These are phyloP conservation scores for Zygosaccharomyces bailii DNA, from an alignment of 805 yeast species.

Conservation along the genomic window DNA sequence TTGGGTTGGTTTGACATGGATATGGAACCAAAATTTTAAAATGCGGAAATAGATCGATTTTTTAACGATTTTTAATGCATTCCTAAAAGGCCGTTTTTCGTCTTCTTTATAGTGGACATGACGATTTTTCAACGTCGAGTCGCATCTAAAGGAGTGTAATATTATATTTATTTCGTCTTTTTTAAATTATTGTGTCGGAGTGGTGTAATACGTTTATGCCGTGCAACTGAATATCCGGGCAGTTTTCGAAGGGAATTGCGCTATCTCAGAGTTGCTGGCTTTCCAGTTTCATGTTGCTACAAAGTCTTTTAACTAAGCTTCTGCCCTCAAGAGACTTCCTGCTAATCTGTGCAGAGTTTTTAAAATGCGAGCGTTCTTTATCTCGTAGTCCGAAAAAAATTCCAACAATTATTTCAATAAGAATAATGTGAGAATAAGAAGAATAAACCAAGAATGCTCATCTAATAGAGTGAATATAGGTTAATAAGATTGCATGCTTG, in stretches of 20 bases:
- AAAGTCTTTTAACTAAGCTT: too few species aligned
- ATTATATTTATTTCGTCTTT: neutral
- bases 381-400: too few species aligned
- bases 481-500: too few species aligned
- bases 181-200: neutral
- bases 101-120: neutral
- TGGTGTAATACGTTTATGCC: neutral
- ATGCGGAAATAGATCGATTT: neutral
- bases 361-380: too few species aligned
- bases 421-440: too few species aligned
- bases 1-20: slow-evolving; percentile 91
- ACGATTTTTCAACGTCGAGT: neutral
- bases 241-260: neutral
- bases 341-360: too few species aligned
- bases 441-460: too few species aligned
- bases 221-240: neutral
- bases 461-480: too few species aligned
- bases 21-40: slow-evolving; percentile 58
- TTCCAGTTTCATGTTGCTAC: too few species aligned
- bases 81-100: neutral
- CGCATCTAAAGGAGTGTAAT: neutral
- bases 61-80: neutral
- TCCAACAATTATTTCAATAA: too few species aligned
- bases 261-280: too few species aligned
- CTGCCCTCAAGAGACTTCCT: too few species aligned